Percentiles rank a stretch among this genome's conserved stretches.
Evolutionary conservation across 306 rosid species (phyloP).

Genomic region (Chamaecrista fasciculata): DNA sequence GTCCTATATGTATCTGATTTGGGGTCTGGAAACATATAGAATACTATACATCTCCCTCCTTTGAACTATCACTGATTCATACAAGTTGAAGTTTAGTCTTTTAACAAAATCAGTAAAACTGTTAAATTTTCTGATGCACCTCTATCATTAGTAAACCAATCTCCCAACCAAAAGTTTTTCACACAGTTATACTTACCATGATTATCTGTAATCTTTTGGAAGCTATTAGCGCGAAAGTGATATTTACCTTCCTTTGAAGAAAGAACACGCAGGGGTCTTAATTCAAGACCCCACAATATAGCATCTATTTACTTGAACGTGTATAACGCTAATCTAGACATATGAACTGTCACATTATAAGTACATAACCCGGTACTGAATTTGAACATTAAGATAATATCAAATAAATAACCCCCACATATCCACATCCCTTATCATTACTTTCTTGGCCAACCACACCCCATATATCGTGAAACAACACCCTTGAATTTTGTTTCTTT

Average conservation of each 20-base stretch:
- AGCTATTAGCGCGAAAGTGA: constrained; percentile 1
- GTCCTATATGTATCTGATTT: too few species aligned
- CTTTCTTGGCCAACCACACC: not conserved
- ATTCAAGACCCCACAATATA: constrained; percentile 16
- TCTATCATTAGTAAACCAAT: not conserved
- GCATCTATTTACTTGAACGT: not conserved
- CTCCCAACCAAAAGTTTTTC: constrained; percentile 22
- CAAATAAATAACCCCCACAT: not conserved
- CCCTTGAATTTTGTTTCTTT: not conserved
- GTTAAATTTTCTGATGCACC: constrained; percentile 12
- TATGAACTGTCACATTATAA: not conserved
- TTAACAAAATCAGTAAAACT: constrained; percentile 20
- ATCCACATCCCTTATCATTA: not conserved
- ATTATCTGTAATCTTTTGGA: constrained; percentile 8
- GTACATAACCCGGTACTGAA: not conserved
- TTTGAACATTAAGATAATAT: not conserved
- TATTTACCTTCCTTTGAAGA: constrained; percentile 16
- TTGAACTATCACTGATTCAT: too few species aligned
- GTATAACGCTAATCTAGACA: not conserved
- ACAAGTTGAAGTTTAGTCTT: not conserved
- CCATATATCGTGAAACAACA: not conserved
- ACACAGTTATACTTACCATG: not conserved
- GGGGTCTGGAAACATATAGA: too few species aligned
- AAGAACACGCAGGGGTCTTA: constrained; percentile 18
- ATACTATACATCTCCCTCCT: too few species aligned